Evolutionary conservation across 75 land plant species (phyloP).

Genomic region (Pinus albicaulis): DNA sequence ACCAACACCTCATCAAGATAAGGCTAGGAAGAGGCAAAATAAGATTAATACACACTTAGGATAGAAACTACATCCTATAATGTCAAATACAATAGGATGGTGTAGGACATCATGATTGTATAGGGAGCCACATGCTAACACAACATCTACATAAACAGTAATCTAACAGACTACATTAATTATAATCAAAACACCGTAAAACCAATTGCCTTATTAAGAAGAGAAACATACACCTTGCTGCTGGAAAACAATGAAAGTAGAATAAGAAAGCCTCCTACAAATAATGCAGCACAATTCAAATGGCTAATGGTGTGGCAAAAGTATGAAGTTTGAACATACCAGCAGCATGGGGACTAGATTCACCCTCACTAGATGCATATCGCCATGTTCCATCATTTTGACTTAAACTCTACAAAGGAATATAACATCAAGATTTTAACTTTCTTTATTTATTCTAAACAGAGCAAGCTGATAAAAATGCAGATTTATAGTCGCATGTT

Average conservation of each 20-base stretch:
- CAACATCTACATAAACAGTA: background rate
- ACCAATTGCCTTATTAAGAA: background rate
- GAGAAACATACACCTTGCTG: background rate
- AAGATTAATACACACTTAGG: too few relatives aligned
- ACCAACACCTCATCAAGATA: too few relatives aligned
- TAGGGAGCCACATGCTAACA: too few relatives aligned
- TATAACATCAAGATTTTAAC: background rate
- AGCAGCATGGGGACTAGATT: conserved; percentile 66
- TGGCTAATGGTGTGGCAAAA: background rate
- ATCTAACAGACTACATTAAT: background rate
- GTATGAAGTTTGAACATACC: conserved; percentile 23
- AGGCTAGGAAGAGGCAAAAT: too few relatives aligned
- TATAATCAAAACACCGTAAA: background rate
- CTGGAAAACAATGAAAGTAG: too few relatives aligned
- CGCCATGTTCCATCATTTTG: conserved; percentile 80
- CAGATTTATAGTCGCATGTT: background rate
- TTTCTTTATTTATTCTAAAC: background rate
- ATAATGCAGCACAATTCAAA: too few relatives aligned
- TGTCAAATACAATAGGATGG: too few relatives aligned
- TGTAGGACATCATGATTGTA: too few relatives aligned
- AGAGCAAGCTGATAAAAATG: background rate
- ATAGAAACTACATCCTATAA: too few relatives aligned
- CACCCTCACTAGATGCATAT: conserved; percentile 40
- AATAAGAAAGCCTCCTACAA: too few relatives aligned
- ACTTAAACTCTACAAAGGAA: conserved; percentile 46